Conservation (phyloP, 225 moss, liverwort and hornwort genomes). For the Pseudisothecium myosuroides region DNA sequence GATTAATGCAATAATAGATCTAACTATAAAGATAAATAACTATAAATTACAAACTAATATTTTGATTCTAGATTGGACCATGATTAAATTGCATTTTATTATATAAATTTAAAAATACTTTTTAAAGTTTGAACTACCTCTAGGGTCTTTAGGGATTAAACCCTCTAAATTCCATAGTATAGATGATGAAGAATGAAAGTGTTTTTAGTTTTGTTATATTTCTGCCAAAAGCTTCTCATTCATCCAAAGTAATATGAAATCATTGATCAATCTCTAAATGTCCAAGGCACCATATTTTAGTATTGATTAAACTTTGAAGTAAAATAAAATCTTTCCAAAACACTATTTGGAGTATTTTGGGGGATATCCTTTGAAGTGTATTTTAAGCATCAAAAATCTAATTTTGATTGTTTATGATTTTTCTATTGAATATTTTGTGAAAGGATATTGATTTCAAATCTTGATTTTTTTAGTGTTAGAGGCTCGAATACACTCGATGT, state of each 20-base stretch:
- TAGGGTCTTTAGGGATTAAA: not conserved
- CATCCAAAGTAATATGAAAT: not conserved
- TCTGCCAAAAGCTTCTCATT: not conserved
- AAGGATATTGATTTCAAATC: not conserved
- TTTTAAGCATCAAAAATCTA: no score
- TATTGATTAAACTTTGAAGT: not conserved
- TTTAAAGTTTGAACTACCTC: not conserved
- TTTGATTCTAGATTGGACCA: not conserved
- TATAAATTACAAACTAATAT: not conserved
- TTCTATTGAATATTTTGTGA: not conserved
- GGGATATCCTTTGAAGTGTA: not conserved
- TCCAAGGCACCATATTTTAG: not conserved
- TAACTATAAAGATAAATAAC: not conserved
- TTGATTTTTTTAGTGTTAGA: not conserved
- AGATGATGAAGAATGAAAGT: not conserved
- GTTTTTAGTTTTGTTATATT: not conserved
- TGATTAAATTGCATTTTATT: not conserved
- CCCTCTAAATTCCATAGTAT: accelerated
- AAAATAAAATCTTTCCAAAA: not conserved
- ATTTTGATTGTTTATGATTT: not conserved
- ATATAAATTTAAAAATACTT: not conserved
- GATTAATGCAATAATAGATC: no score
- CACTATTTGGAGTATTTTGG: not conserved
- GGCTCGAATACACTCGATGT: accelerated
- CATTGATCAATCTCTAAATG: accelerated